Base-by-base conservation (phyloP, 768 basidiomycete genomes). In the Cyclocybe cylindracea region DNA sequence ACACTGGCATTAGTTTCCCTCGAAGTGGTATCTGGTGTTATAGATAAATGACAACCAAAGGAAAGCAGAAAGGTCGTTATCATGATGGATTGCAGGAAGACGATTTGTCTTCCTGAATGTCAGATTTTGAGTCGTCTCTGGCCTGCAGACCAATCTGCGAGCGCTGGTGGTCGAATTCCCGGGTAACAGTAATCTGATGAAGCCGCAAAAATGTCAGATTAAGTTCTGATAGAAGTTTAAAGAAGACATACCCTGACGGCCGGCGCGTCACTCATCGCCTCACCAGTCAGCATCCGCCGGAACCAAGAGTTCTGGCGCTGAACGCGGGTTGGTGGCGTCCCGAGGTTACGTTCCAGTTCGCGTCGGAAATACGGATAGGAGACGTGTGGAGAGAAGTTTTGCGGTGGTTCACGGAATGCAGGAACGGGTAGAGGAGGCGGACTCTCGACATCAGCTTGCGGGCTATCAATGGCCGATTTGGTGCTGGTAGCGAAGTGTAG, bases 131-230 rank as follows among this genome's bases (percentile, higher is more conserved):
- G 39, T 61, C 55, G 5, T 47, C 39, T 37, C 53, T 34, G 10
- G 53, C 38, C 35, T 60, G 51, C 32, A 61, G 46, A 32, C 59
- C 58, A 33, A 57, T 55, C 9, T 55, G 57, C 32, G 59, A 48
- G 18, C 55, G 52, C 16, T 57, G 55, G 10, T 51, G 40, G 29
- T 60, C 64, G 39, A 48, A 56, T 35, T 60, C 55, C 36, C 51
- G 61, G 14, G 66, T 65, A 5, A 65, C 63, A 13, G 61, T 53
- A 39, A 67, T 64, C 60, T 66, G 35, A 34, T 8, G 36, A 40
- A 46, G 9, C 11, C 35, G 7, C 9, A 16, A 16, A 18, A 36
- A 31, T 35, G 24, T 41, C 31, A 49, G 37, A 10, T 4, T 36
- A 10, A 24, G 19, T 13, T 18, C 7, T n/a, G 9, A 31, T 19